Conservation (phyloP, 2,329 filamentous ascomycete species). For the Colletotrichum sp. region DNA sequence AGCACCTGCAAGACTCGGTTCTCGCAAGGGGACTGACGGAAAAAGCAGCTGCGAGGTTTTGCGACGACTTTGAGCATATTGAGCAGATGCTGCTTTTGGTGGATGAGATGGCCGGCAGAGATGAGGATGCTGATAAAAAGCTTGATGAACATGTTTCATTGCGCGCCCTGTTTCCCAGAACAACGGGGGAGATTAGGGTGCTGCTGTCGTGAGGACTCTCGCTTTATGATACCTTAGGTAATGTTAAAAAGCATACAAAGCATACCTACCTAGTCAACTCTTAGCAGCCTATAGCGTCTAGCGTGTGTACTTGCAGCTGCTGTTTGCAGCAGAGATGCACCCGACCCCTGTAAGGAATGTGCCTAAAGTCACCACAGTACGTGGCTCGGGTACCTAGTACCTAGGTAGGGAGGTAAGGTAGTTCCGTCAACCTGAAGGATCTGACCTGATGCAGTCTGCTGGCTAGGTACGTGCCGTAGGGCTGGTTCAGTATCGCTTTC, state of each 20-base stretch:
- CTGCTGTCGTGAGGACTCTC: slow-evolving; percentile 50
- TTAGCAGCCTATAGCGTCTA: not conserved
- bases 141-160: slow-evolving; percentile 36
- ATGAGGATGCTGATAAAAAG: slow-evolving; percentile 23
- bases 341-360: not conserved
- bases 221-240: not conserved
- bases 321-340: not conserved
- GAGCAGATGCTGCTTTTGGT: slow-evolving; percentile 54
- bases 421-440: not conserved
- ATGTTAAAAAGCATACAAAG: not conserved
- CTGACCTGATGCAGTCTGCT: not conserved
- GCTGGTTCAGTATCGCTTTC: not conserved
- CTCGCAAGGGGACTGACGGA: slow-evolving; percentile 80
- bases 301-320: not conserved
- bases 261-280: not conserved
- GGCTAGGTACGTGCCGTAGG: not conserved
- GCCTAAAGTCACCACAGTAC: not conserved
- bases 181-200: slow-evolving; percentile 64
- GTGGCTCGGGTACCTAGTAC: not conserved
- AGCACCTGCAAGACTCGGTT: slow-evolving; percentile 72
- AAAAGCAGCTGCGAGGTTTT: slow-evolving; percentile 83
- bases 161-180: slow-evolving; percentile 60
- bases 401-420: not conserved
- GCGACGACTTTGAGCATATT: slow-evolving; percentile 76
- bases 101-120: slow-evolving; percentile 38